These are phyloP conservation scores for Passalora sequoiae DNA, from an alignment of 2,329 filamentous ascomycete genomes.

Conservation along the genomic window DNA sequence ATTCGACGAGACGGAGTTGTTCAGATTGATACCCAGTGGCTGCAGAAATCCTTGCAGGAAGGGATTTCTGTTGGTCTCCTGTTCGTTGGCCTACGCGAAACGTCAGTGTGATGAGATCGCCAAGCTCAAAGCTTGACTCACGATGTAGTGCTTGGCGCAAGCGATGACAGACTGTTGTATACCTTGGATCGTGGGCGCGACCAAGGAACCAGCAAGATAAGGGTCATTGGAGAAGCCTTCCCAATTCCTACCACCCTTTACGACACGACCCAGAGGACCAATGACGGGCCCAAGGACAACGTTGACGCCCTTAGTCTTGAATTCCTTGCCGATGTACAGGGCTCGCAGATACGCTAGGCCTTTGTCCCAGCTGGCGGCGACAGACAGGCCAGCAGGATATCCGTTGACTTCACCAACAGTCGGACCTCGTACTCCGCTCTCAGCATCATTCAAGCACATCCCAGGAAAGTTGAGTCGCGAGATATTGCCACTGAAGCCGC, in stretches of 20 bases:
- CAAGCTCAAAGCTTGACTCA: too few relatives aligned
- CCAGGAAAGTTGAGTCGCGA: conserved; percentile 37
- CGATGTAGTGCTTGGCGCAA: conserved; percentile 29
- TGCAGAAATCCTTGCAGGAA: conserved; percentile 18
- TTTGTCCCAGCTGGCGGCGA: conserved; percentile 37
- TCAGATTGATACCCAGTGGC: conserved; percentile 20
- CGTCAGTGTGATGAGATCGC: too few relatives aligned
- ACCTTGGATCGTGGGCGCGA: conserved; percentile 23
- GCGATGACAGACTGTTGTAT: conserved; percentile 37
- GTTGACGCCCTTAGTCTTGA: conserved; percentile 30
- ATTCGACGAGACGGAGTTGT: conserved; percentile 42
- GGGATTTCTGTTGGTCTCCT: conserved; percentile 28
- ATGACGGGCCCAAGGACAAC: conserved; percentile 30
- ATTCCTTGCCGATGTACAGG: conserved; percentile 31
- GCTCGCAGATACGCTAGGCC: conserved; percentile 31
- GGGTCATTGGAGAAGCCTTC: conserved; percentile 60
- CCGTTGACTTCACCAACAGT: conserved; percentile 46
- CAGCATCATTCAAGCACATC: conserved; percentile 39
- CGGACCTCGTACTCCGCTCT: conserved; percentile 43
- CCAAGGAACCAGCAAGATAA: conserved; percentile 27
- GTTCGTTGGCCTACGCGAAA: conserved; percentile 27
- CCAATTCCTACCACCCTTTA: conserved; percentile 32
- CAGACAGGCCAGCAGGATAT: conserved; percentile 36
- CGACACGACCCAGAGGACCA: conserved; percentile 30
- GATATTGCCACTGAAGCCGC: conserved; percentile 52